phyloP scores from a whole-genome alignment of 352 stramenopile genomes.

The Phytophthora megakarya region DNA sequence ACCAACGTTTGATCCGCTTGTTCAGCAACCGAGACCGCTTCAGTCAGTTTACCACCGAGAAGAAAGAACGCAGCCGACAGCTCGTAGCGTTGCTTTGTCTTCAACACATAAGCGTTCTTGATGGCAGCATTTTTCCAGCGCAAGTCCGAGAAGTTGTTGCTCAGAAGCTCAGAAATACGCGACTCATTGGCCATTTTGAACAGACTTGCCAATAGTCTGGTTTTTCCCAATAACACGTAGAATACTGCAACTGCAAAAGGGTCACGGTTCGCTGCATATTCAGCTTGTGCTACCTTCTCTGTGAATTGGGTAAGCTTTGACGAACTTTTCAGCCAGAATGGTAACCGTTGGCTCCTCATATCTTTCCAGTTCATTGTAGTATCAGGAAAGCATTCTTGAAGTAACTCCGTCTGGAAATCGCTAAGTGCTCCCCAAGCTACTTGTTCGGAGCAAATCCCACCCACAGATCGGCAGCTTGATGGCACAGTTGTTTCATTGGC shows the following conservation, averaged over 20 bases:
- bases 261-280: slow-evolving; percentile 76
- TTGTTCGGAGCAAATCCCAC: slow-evolving; percentile 79
- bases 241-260: slow-evolving; percentile 87
- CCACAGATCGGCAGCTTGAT: background rate
- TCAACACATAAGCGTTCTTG: slow-evolving; percentile 92
- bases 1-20: slow-evolving; percentile 76
- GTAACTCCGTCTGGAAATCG: slow-evolving; percentile 63
- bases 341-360: slow-evolving; percentile 64
- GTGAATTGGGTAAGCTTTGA: slow-evolving; percentile 57
- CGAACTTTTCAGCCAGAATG: slow-evolving; percentile 79
- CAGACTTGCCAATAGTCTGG: slow-evolving; percentile 73
- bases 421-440: slow-evolving; percentile 74
- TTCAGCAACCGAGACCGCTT: slow-evolving; percentile 77
- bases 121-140: slow-evolving; percentile 88
- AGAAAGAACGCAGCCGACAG: slow-evolving; percentile 86
- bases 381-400: slow-evolving; percentile 72
- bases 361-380: slow-evolving; percentile 66
- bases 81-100: slow-evolving; percentile 83
- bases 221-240: slow-evolving; percentile 88
- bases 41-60: slow-evolving; percentile 74
- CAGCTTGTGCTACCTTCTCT: slow-evolving; percentile 76
- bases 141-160: slow-evolving; percentile 82
- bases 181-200: slow-evolving; percentile 86
- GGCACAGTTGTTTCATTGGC: background rate
- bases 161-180: slow-evolving; percentile 78